Evolutionary conservation across 306 rosid species (phyloP).

Genomic region (Quercus robur): DNA sequence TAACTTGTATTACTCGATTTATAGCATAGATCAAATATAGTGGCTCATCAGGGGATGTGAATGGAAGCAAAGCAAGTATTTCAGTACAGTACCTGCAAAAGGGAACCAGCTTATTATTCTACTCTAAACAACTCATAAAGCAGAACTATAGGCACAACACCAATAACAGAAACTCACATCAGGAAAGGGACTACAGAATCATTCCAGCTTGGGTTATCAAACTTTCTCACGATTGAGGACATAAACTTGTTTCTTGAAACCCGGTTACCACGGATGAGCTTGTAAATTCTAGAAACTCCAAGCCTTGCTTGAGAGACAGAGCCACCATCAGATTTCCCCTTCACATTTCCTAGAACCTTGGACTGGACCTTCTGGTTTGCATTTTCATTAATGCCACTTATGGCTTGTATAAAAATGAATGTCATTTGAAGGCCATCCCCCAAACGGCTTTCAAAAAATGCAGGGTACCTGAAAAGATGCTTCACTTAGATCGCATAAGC

Average conservation of each 20-base stretch:
- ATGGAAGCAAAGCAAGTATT: constrained; percentile 86
- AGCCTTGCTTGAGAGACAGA: constrained; percentile 80
- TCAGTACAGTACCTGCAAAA: constrained; percentile 86
- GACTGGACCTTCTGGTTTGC: constrained; percentile 45
- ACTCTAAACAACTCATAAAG: constrained; percentile 18
- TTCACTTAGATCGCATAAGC: constrained; percentile 27
- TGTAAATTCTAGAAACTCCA: constrained; percentile 98
- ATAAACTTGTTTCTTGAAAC: constrained; percentile 91
- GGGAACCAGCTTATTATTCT: constrained; percentile 14
- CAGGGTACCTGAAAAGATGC: constrained; percentile 81
- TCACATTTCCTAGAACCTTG: constrained; percentile 46
- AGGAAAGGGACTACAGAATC: constrained; percentile 71
- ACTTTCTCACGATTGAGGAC: constrained; percentile 90
- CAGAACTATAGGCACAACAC: constrained; percentile 6
- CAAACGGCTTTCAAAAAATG: constrained; percentile 94
- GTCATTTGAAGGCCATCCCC: constrained; percentile 99
- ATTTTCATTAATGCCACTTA: constrained; percentile 47
- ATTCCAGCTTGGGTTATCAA: constrained; percentile 70
- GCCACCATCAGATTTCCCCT: constrained; percentile 61
- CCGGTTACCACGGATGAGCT: constrained; percentile 91
- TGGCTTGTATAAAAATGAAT: constrained; percentile 71
- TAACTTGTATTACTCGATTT: constrained; percentile 87
- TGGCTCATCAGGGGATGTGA: constrained; percentile 83
- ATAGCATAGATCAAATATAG: constrained; percentile 84
- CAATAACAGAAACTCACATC: constrained; percentile 55